Conservation (phyloP, 140 eudicot genomes). For the Erigeron philadelphicus region DNA sequence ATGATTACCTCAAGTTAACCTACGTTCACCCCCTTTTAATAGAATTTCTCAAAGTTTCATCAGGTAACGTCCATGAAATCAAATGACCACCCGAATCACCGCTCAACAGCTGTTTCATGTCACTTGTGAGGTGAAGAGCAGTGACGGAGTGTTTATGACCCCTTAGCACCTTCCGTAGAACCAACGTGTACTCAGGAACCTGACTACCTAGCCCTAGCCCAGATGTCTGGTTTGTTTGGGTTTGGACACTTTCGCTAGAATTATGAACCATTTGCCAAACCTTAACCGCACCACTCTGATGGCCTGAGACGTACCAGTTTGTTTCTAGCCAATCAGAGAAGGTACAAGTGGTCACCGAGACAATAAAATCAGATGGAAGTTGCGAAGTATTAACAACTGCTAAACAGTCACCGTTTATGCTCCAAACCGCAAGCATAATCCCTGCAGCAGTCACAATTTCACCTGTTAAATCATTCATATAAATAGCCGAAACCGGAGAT, state of each 20-base stretch:
- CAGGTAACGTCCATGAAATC: slow-evolving; percentile 85
- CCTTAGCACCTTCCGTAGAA: slow-evolving; percentile 76
- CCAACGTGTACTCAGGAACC: slow-evolving; percentile 68
- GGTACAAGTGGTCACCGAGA: slow-evolving; percentile 67
- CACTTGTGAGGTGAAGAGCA: slow-evolving; percentile 75
- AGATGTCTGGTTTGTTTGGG: slow-evolving; percentile 34
- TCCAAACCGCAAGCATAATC: slow-evolving; percentile 89
- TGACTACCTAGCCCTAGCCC: slow-evolving; percentile 54
- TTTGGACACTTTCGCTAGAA: slow-evolving; percentile 40
- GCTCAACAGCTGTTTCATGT: slow-evolving; percentile 77
- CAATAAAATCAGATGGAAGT: slow-evolving; percentile 78
- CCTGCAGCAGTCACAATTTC: slow-evolving; percentile 89
- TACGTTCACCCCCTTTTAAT: slow-evolving; percentile 53
- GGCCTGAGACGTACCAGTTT: slow-evolving; percentile 92
- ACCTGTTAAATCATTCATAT: slow-evolving; percentile 87
- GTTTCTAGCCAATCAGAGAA: slow-evolving; percentile 86
- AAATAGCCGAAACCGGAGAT: slow-evolving; percentile 78
- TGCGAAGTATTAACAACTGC: slow-evolving; percentile 87
- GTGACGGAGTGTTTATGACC: slow-evolving; percentile 78
- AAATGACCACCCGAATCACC: slow-evolving; percentile 86
- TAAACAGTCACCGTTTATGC: slow-evolving; percentile 81
- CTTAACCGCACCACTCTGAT: slow-evolving; percentile 94
- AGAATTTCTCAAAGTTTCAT: slow-evolving; percentile 65
- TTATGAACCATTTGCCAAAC: slow-evolving; percentile 89
- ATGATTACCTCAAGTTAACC: slow-evolving; percentile 9